Evolutionary conservation across 1,284 basidiomycete species (phyloP).

Genomic region (Ustilago loliicola): DNA sequence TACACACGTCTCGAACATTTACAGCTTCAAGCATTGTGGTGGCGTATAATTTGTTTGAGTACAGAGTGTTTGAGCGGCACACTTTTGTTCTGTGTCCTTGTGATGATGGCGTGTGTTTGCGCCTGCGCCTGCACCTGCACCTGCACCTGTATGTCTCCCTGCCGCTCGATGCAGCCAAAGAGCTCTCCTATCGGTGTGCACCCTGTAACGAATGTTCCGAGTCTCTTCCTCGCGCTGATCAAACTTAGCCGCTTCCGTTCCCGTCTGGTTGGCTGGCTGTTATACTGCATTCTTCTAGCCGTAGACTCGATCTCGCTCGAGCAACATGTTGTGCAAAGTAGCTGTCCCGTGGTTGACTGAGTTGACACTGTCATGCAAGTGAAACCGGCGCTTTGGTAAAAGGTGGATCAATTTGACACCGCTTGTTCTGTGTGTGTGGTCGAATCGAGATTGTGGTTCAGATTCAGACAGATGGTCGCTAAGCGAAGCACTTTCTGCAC

Average conservation of each 20-base stretch:
- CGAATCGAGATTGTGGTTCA: neutral
- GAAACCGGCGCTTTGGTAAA: neutral
- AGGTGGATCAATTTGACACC: neutral
- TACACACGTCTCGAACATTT: neutral
- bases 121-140: neutral
- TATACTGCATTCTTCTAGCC: neutral
- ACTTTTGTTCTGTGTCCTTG: neutral
- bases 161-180: neutral
- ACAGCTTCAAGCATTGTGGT: neutral
- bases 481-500: constrained; percentile 8
- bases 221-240: no score
- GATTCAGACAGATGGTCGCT: neutral
- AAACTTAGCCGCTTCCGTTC: neutral
- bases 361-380: neutral
- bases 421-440: neutral
- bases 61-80: no score
- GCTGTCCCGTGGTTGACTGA: neutral
- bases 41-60: neutral
- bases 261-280: neutral
- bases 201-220: constrained; percentile 7
- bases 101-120: neutral
- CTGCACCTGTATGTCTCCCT: constrained; percentile 1
- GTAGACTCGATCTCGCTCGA: neutral
- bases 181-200: neutral
- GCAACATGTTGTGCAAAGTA: neutral